Evolutionary conservation across 306 rosid species (phyloP).

Genomic region (Prinsepia uniflora): DNA sequence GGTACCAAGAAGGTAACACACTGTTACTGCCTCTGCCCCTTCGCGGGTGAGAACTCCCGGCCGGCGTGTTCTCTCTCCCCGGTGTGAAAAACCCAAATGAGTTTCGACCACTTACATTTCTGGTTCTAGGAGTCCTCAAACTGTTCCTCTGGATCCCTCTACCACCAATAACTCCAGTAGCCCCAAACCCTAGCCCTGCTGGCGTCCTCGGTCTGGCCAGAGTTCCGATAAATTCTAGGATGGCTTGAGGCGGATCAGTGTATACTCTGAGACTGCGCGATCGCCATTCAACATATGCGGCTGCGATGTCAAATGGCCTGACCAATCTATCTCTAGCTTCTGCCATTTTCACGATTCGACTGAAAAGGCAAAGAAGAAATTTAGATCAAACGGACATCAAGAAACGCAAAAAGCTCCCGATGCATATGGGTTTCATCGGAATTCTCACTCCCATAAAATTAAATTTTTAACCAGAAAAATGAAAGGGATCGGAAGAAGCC

Average conservation of each 20-base stretch:
- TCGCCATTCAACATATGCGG: conserved; percentile 29
- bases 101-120: conserved; percentile 28
- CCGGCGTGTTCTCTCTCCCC: conserved; percentile 29
- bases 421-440: too few species aligned
- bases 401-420: too few species aligned
- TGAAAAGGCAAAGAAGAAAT: background rate
- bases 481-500: too few species aligned
- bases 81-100: conserved; percentile 5
- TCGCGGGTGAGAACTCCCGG: conserved; percentile 25
- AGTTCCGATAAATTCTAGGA: conserved; percentile 11
- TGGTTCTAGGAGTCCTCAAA: conserved; percentile 29
- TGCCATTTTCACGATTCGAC: conserved; percentile 40
- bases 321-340: conserved; percentile 61
- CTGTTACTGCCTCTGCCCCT: conserved; percentile 34
- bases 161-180: conserved; percentile 22
- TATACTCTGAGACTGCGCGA: background rate
- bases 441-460: too few species aligned
- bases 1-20: conserved; percentile 73
- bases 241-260: background rate
- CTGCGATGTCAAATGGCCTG: conserved; percentile 38
- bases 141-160: conserved; percentile 14
- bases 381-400: background rate
- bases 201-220: conserved; percentile 11
- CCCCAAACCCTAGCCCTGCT: conserved; percentile 23
- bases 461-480: too few species aligned